Conservation (phyloP, 2,329 filamentous ascomycete species). For the Aspergillus glaucus region DNA sequence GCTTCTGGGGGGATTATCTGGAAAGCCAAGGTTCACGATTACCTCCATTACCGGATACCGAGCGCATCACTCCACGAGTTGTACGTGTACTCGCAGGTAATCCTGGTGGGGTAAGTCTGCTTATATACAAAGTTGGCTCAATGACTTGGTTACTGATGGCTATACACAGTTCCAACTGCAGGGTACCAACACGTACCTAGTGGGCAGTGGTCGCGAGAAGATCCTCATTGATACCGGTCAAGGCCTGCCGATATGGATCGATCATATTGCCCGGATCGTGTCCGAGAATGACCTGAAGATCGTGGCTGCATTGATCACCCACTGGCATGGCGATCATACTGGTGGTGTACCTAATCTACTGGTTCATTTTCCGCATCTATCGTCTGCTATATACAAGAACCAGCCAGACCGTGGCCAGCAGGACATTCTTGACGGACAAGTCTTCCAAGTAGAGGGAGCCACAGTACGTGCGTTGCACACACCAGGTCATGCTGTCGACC, state of each 20-base stretch:
- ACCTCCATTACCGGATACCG: slow-evolving; percentile 34
- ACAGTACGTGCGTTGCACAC: slow-evolving; percentile 40
- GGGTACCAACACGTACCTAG: slow-evolving; percentile 38
- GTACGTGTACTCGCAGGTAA: slow-evolving; percentile 42
- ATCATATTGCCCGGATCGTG: slow-evolving; percentile 30
- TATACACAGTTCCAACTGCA: slow-evolving; percentile 28
- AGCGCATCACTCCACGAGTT: slow-evolving; percentile 38
- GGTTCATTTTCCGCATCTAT: slow-evolving; percentile 21
- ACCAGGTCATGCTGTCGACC: slow-evolving; percentile 68
- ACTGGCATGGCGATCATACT: slow-evolving; percentile 43
- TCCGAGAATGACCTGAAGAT: slow-evolving; percentile 22
- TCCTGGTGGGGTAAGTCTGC: slow-evolving; percentile 32
- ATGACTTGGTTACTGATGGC: neutral
- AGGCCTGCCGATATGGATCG: slow-evolving; percentile 28
- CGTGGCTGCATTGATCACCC: slow-evolving; percentile 39
- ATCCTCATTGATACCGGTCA: slow-evolving; percentile 35
- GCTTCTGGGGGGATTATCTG: slow-evolving; percentile 46
- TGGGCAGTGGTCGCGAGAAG: slow-evolving; percentile 30
- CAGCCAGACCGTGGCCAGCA: slow-evolving; percentile 23
- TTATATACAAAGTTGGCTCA: neutral
- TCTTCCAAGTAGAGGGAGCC: slow-evolving; percentile 35
- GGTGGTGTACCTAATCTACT: slow-evolving; percentile 38
- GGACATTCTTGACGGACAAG: slow-evolving; percentile 31
- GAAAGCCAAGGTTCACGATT: slow-evolving; percentile 31
- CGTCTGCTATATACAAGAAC: slow-evolving; percentile 32